phyloP scores from a whole-genome alignment of 768 basidiomycete species.

The Pleurotus tuoliensis region DNA sequence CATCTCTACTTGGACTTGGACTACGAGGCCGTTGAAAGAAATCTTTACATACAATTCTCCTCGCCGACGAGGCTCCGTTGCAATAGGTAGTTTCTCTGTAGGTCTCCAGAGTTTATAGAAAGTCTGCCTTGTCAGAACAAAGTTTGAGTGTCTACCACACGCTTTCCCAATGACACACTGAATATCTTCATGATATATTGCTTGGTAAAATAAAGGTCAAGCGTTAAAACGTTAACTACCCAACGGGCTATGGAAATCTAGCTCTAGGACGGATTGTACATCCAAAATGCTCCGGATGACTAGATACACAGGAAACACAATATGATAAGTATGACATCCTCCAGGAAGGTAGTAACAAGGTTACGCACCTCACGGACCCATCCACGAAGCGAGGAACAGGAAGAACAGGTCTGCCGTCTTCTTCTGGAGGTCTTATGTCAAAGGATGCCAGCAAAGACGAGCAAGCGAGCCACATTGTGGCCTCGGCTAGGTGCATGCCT shows the following conservation, averaged over 20 bases:
- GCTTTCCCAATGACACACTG: too few relatives aligned
- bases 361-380: slow-evolving; percentile 11
- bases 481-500: slow-evolving; percentile 26
- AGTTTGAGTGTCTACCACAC: too few relatives aligned
- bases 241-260: background rate
- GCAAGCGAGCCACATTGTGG: slow-evolving; percentile 20
- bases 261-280: background rate
- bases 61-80: too few relatives aligned
- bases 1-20: too few relatives aligned
- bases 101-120: too few relatives aligned
- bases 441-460: slow-evolving; percentile 14
- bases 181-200: too few relatives aligned
- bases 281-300: background rate
- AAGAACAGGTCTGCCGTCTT: slow-evolving; percentile 12
- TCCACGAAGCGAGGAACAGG: slow-evolving; percentile 11
- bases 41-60: too few relatives aligned
- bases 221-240: too few relatives aligned
- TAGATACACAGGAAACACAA: background rate
- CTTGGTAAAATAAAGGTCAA: too few relatives aligned
- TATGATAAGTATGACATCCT: background rate
- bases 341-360: background rate
- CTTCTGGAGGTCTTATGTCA: slow-evolving; percentile 13
- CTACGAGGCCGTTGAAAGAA: too few relatives aligned
- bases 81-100: too few relatives aligned
- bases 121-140: too few relatives aligned